Evolutionary conservation across 257 asterid species (phyloP).

Genomic region (Solanum chiquidenum): DNA sequence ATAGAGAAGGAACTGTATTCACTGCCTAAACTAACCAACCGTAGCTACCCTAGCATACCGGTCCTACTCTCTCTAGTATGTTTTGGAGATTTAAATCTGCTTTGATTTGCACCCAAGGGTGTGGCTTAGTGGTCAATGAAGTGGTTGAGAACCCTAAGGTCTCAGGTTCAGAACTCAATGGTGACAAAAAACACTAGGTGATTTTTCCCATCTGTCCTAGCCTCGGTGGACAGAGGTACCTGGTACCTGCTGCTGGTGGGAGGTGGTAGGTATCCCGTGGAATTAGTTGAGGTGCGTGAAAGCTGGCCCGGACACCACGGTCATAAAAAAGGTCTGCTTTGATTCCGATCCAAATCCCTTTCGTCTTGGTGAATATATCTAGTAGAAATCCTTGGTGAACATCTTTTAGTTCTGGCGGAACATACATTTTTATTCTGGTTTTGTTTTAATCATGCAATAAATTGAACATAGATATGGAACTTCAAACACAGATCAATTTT

Average conservation of each 20-base stretch:
- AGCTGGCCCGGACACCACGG: background rate
- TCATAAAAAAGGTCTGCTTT: background rate
- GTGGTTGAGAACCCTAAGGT: background rate
- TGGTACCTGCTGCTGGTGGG: background rate
- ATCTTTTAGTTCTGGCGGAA: background rate
- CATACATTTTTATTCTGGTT: background rate
- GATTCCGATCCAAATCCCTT: background rate
- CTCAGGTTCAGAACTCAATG: background rate
- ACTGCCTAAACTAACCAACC: background rate
- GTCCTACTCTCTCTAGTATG: background rate
- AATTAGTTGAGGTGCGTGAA: background rate
- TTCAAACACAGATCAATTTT: slow-evolving; percentile 10
- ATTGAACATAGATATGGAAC: slow-evolving; percentile 7
- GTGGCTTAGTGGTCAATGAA: background rate
- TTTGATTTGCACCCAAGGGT: background rate
- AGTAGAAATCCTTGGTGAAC: background rate
- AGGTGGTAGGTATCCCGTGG: background rate
- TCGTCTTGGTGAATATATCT: background rate
- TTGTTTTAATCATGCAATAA: background rate
- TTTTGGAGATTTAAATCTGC: background rate
- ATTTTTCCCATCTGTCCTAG: background rate
- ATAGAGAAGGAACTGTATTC: background rate
- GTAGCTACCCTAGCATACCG: background rate
- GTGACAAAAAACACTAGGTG: background rate
- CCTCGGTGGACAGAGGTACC: background rate